Conservation (phyloP, 73 alveolate species). For the Diophrys sp. region DNA sequence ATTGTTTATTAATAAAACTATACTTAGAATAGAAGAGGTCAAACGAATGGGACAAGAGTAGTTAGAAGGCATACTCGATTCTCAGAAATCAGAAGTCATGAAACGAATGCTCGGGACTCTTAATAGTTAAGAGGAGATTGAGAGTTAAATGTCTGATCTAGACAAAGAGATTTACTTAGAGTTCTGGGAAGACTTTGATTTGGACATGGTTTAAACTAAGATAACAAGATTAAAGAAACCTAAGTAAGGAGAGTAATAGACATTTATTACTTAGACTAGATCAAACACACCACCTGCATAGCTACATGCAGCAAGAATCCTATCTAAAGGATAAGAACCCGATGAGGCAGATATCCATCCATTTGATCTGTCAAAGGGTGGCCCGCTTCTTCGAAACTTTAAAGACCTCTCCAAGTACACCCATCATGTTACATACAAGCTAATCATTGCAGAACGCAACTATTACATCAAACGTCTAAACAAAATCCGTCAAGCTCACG, state of each 20-base stretch:
- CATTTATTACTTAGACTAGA: not conserved
- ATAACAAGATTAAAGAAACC: not conserved
- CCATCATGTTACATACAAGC: not conserved
- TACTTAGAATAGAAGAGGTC: too few species aligned
- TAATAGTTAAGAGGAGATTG: too few species aligned
- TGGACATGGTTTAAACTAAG: not conserved
- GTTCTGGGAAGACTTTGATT: not conserved
- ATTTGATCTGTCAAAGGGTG: not conserved
- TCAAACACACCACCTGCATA: not conserved
- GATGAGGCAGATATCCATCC: not conserved
- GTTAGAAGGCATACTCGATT: too few species aligned
- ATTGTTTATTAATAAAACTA: too few species aligned
- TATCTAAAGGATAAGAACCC: not conserved
- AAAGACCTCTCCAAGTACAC: not conserved
- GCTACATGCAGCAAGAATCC: not conserved
- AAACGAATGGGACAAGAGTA: too few species aligned
- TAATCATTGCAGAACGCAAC: not conserved
- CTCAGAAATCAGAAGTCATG: too few species aligned
- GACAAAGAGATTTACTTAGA: too few species aligned
- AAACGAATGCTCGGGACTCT: too few species aligned
- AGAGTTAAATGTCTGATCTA: too few species aligned
- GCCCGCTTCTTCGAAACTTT: not conserved
- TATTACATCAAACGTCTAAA: not conserved
- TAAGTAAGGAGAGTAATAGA: not conserved
- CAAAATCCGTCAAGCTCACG: not conserved